Percentiles rank a stretch among this genome's conserved stretches.
Conservation (phyloP, 2,329 filamentous ascomycete species). For the Huntiella abstrusa region DNA sequence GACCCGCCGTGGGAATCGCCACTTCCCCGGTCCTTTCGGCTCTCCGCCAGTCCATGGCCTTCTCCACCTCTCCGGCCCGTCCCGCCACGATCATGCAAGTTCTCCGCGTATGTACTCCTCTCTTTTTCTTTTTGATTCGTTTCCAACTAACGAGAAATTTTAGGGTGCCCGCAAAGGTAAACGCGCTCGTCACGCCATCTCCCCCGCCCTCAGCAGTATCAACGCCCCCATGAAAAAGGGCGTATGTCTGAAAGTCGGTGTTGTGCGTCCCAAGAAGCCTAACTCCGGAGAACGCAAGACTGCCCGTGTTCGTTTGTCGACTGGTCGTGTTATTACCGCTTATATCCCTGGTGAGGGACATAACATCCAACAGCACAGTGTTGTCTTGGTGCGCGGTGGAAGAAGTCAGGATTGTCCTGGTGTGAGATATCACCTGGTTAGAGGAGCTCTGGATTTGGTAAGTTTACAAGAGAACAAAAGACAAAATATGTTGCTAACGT, state of each 20-base stretch:
- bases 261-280: conserved; percentile 93
- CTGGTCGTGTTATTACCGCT: conserved; percentile 69
- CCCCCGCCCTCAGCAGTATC: conserved; percentile 56
- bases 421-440: conserved; percentile 86
- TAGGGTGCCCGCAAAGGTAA: conserved; percentile 62
- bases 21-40: no score
- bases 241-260: conserved; percentile 85
- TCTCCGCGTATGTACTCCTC: conserved; percentile 27
- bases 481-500: not conserved
- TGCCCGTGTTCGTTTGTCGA: conserved; percentile 74
- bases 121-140: not conserved
- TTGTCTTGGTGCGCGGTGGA: conserved; percentile 87
- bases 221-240: conserved; percentile 74
- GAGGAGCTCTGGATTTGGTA: conserved; percentile 86
- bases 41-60: conserved; percentile 16
- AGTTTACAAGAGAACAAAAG: conserved; percentile 19
- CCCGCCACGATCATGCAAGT: conserved; percentile 57
- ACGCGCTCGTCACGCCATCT: conserved; percentile 67
- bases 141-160: not conserved
- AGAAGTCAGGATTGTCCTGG: conserved; percentile 93
- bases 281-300: conserved; percentile 96
- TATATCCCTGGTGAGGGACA: conserved; percentile 97
- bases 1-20: no score
- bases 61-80: conserved; percentile 37
- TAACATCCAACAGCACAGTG: conserved; percentile 97